Base-by-base conservation (phyloP, 1,284 basidiomycete genomes). In the Sanguinoderma infundibulare region DNA sequence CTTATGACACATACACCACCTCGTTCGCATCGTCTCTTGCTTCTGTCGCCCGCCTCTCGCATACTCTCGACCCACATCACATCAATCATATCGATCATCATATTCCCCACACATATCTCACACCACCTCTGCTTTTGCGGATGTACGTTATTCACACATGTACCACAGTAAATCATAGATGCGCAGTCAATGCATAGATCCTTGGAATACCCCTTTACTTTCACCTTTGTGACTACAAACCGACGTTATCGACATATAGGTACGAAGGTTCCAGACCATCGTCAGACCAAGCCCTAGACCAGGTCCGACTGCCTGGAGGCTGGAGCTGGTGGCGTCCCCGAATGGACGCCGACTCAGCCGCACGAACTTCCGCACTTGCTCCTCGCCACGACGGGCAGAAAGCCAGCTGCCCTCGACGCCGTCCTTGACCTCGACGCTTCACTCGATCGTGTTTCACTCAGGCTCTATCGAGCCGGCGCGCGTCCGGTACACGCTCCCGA, bases 81-180 rank as follows among this genome's bases (percentile, higher is more conserved):
- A 42, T 57, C 42, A 49, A 57, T 30, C 64, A 49, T 60, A 53
- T 51, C 59, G 17, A 53, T 12, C 46, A 59, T 39, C 44, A 38
- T 47, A 55, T 55, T 54, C 49, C 50, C 35, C 40, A 52, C 8
- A 20, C 42, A 38, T 47, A 47, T 51, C 49, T 50, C 56, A 50
- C 39, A 44, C 54, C 51, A 39, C 59, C 47, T 50, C 44, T 34
- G 39, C 39, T 38, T 34, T 14, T 38, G 58, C 53, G 65, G 62
- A 62, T 66, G 65, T 66, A 66, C 62, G 60, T 26, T 61, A 63
- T 7, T 28, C 28, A 22, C 42, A 40, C 65, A 66, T 66, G 65
- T 66, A 66, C 49, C 44, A 60, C 65, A 57, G 65, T 62, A 62
- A 58, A 56, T 50, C 49, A 44, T 66, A 66, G 62, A 66, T 61